Evolutionary conservation across 495 filamentous ascomycete genomes (phyloP), one percentile per base, ranked within the genome.

Genomic region (Hyphodiscus hymeniophilus): DNA sequence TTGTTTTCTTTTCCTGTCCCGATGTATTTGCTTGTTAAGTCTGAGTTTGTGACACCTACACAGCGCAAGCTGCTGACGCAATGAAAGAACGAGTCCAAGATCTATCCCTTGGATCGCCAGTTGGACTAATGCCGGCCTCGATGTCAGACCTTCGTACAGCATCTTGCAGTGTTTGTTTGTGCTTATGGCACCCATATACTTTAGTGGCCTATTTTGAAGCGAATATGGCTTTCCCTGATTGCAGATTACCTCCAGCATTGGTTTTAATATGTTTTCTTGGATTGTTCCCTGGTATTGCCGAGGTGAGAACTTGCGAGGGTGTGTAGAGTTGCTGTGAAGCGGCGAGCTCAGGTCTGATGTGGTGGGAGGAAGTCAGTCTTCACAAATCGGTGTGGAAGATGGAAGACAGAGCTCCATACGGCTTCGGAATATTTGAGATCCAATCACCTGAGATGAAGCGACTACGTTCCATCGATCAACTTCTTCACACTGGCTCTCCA

Each of bases 91-190:
- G 10, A 71, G 72, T 35, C 66, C 59, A 2, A 54, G 65, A 0
- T 36, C 50, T 0, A 60, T 80, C 13, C 77, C 77, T 56, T 82
- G 75, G 75, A 64, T 72, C n/a, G 71, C 76, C 17, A 61, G 66
- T 41, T 66, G 74, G 44, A 61, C 71, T 13, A 72, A 64, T 3
- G 65, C 63, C 2, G 60, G 50, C 23, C 60, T 74, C 50, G 77
- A 76, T 54, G 72, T 68, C 8, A 62, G 68, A 10, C 73, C 72
- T 0, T 41, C 72, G 1, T 70, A 72, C 21, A 40, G 66, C 24
- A 77, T 90, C 15, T 87, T 89, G 71, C 70, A 89, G 24, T 71
- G 74, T 38, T 72, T 87, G 51, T 77, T 87, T 71, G 82, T 79
- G 57, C 90, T 89, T 62, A 72, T 90, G 15, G 7, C 44, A n/a